Base-by-base conservation (phyloP, 2,329 filamentous ascomycete species). In the Chrysoporthe deuterocubensis region DNA sequence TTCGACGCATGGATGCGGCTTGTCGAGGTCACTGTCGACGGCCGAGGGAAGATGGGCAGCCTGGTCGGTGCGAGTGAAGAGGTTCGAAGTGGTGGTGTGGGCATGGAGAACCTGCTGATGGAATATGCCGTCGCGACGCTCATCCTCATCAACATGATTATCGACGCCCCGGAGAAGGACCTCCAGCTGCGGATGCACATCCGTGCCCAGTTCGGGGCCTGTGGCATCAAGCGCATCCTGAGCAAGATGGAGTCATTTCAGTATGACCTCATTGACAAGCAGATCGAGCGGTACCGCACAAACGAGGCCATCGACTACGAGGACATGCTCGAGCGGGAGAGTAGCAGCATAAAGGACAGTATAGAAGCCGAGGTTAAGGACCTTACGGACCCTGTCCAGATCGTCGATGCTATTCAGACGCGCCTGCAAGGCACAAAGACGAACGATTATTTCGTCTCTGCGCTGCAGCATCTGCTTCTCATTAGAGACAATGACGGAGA, bases 1-100 rank as follows among this genome's bases (percentile, higher is more conserved):
- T 99, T 99, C 76, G 96, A 99, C 79, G 90, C 94, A 48, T 99
- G 96, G 96, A 97, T 99, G 93, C 93, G 96, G 69, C 91, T 97
- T 69, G 95, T 98, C 54, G 96, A 98, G 80, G 95, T 98, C 73
- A 98, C 95, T 1, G 90, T 97, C 71, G 96, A 98, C 79, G 96
- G 96, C 50, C 91, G 96, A 75, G 96, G 96, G 74, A 99, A 98
- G 85, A 97, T 99, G 94, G 96, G 96, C 74, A 97, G 94, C 81
- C 84, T 98, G 74, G 96, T 99, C 40, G 96, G 96, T 72, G 96
- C 96, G 43, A 97, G 94, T 75, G 96, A 98, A 75, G 96, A 99
- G 81, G 90, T 97, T 68, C 91, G 96, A 73, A 97, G 92, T 75
- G 96, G 96, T 72, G 96, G 96, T 71, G 96, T 97, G 75, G 96